A percentile compares a stretch with the other conserved stretches of the same genome.
These are phyloP conservation scores for Dactylonectria macrodidyma DNA, from an alignment of 2,329 filamentous ascomycete species.

Conservation along the genomic window DNA sequence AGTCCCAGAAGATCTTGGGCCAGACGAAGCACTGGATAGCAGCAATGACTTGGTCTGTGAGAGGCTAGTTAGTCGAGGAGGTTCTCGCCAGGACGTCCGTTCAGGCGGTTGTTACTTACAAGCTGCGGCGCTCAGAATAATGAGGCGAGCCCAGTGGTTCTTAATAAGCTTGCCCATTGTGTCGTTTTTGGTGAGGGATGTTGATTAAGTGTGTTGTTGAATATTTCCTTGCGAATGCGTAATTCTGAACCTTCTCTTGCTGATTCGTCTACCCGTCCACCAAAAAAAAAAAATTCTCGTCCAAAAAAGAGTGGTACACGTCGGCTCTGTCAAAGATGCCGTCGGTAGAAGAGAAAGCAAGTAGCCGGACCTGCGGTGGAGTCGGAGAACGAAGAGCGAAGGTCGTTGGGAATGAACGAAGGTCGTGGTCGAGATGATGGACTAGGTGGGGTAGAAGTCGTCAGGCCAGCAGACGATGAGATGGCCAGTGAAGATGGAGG, in stretches of 20 bases:
- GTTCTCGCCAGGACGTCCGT: neutral
- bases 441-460: slow-evolving; percentile 36
- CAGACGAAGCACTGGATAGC: slow-evolving; percentile 93
- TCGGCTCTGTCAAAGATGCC: slow-evolving; percentile 49
- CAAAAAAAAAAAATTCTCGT: neutral
- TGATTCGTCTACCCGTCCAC: slow-evolving; percentile 2
- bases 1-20: slow-evolving; percentile 99
- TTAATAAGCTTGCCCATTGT: slow-evolving; percentile 98
- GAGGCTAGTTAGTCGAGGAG: slow-evolving; percentile 45
- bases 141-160: slow-evolving; percentile 98
- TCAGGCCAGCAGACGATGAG: slow-evolving; percentile 32
- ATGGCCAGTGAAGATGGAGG: neutral
- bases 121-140: slow-evolving; percentile 86
- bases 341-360: slow-evolving; percentile 54
- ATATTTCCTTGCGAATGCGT: slow-evolving; percentile 16
- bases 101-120: slow-evolving; percentile 66
- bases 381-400: slow-evolving; percentile 45
- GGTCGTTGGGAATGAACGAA: slow-evolving; percentile 57
- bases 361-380: slow-evolving; percentile 68
- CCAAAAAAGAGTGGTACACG: slow-evolving; percentile 30
- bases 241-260: slow-evolving; percentile 11
- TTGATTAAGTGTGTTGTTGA: slow-evolving; percentile 32
- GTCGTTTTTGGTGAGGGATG: slow-evolving; percentile 35
- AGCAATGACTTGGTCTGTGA: slow-evolving; percentile 87
- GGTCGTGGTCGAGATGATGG: slow-evolving; percentile 55